These are phyloP conservation scores for Monosporozyma unispora DNA, from an alignment of 805 yeast genomes.

Conservation along the genomic window DNA sequence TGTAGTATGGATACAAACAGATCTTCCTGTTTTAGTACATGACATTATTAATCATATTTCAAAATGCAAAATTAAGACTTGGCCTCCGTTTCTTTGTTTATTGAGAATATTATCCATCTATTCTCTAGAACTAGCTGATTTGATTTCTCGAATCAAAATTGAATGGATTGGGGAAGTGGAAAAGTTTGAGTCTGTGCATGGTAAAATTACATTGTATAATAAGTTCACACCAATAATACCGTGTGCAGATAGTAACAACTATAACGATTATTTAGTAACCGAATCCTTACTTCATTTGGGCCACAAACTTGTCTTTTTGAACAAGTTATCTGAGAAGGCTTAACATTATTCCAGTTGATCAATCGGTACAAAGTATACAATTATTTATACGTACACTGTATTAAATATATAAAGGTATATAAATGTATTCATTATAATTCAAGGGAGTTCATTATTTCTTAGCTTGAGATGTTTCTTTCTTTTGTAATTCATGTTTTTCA, in stretches of 20 bases:
- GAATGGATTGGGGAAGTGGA: slow-evolving; percentile 15
- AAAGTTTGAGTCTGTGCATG: slow-evolving; percentile 9
- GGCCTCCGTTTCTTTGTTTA: slow-evolving; percentile 25
- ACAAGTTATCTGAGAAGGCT: slow-evolving; percentile 1
- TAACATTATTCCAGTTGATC: neutral
- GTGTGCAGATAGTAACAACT: slow-evolving; percentile 2
- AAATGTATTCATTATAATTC: neutral
- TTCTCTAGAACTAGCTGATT: neutral
- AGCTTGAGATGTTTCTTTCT: neutral
- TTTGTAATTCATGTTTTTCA: slow-evolving; percentile 36
- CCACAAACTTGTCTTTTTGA: slow-evolving; percentile 8
- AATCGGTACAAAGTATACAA: neutral
- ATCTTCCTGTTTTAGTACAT: slow-evolving; percentile 1
- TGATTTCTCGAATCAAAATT: neutral
- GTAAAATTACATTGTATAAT: slow-evolving; percentile 5
- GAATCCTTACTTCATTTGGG: slow-evolving; percentile 8
- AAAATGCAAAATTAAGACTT: slow-evolving; percentile 10
- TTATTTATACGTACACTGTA: neutral
- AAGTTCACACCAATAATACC: slow-evolving; percentile 7
- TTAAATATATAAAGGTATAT: neutral
- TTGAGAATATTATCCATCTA: slow-evolving; percentile 4
- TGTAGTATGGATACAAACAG: neutral
- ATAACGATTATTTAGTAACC: slow-evolving; percentile 7
- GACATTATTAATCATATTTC: slow-evolving; percentile 13
- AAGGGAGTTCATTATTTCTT: neutral